These are phyloP conservation scores for Phaeosphaeriaceae sp. DNA, from an alignment of 2,329 filamentous ascomycete genomes.

Conservation along the genomic window DNA sequence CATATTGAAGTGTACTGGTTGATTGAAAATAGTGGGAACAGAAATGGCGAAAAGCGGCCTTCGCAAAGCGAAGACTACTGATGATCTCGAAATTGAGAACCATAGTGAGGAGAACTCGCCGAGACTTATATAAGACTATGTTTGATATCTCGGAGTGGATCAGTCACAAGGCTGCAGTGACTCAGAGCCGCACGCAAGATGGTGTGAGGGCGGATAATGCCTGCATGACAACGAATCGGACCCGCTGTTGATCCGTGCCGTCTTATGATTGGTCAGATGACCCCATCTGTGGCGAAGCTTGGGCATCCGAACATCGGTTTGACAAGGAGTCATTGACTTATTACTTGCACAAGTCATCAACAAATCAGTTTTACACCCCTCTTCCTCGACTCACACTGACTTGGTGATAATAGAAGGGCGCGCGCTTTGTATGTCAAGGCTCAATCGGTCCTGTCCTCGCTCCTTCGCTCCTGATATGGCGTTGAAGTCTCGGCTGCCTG, in stretches of 20 bases:
- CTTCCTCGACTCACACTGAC: constrained; percentile 19
- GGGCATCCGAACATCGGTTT: constrained; percentile 28
- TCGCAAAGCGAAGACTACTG: constrained; percentile 36
- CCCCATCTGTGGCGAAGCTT: constrained; percentile 29
- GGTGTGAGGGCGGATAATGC: constrained; percentile 31
- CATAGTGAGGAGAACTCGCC: constrained; percentile 18
- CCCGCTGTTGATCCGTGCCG: constrained; percentile 25
- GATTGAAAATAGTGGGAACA: constrained; percentile 6
- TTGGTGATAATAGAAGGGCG: constrained; percentile 8
- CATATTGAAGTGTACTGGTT: constrained; percentile 34
- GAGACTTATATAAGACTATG: constrained; percentile 36
- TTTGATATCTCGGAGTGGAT: constrained; percentile 27
- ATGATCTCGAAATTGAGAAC: constrained; percentile 23
- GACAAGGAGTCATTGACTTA: constrained; percentile 30
- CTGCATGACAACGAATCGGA: constrained; percentile 25
- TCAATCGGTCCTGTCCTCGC: neutral
- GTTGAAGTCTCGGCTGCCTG: neutral
- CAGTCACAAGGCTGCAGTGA: constrained; percentile 45
- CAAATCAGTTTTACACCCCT: constrained; percentile 19
- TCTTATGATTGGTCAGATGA: constrained; percentile 36
- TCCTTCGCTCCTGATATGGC: neutral
- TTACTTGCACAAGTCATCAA: constrained; percentile 25
- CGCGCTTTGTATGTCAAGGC: constrained; percentile 2
- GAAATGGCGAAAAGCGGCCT: constrained; percentile 35
- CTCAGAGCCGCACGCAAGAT: constrained; percentile 41